Evolutionary conservation across 495 filamentous ascomycete species (phyloP), one percentile per base, ranked within the genome.

Genomic region (Pseudoneurospora amorphoporcata): DNA sequence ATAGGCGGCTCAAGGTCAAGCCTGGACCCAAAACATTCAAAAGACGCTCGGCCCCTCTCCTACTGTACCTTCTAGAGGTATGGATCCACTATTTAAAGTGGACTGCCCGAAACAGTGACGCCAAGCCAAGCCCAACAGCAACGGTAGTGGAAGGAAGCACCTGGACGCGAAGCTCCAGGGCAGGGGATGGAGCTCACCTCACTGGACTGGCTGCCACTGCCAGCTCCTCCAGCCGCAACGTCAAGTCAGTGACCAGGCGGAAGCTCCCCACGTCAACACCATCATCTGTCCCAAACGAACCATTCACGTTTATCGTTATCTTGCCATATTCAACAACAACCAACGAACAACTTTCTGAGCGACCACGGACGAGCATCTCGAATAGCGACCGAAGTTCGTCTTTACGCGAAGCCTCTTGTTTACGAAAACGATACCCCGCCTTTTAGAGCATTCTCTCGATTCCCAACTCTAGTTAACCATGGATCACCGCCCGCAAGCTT

Each of bases 401-500:
- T 29, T 14, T 65, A 8, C 53, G 29, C 29, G 29, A 65, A 35
- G 2, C 6, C 53, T 4, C 29, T 17, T 35, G 53, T 65, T 65
- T 12, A 17, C 38, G 32, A 72, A 23, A 68, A 68, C 9, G 8
- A 65, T 29, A 41, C 69, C 16, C 42, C 43, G 45, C 73, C 17
- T 58, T 17, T 17, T 39, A 73, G 19, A 58, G 74, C 58, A 72
- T 43, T 70, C 61, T 73, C 37, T 42, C 68, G 72, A 69, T 68
- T 40, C 42, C 68, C 74, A 72, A 38, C 41, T 40, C 71, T 38
- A 68, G 73, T 43, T 72, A 71, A 35, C 68, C 70, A 98, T 98
- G 95, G 94, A 98, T 82, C 95, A 98, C 84, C 88, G 93, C 80
- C 95, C 95, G 73, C 92, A 97, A 89, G 90, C 90, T 77, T 98